A percentile compares a stretch with the other conserved stretches of the same genome.
phyloP scores from a whole-genome alignment of 352 stramenopile species.

The Pythium vanterpoolii region DNA sequence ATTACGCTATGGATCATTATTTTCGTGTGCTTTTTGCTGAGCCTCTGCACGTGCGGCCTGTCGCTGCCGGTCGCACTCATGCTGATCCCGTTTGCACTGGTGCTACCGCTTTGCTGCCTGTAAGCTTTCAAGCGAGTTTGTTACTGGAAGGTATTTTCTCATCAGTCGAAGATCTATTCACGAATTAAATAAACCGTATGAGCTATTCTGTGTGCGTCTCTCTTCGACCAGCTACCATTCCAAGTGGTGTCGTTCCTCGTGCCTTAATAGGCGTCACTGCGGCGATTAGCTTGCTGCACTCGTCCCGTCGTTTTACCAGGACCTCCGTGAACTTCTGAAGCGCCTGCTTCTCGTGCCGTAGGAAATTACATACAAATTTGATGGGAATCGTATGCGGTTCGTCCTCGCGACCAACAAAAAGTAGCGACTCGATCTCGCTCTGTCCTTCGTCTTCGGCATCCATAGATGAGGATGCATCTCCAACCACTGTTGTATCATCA shows the following conservation, averaged over 20 bases:
- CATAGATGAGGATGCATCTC: too few species aligned
- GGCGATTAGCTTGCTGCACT: conserved; percentile 26
- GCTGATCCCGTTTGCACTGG: conserved; percentile 53
- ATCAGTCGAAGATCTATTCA: conserved; percentile 5
- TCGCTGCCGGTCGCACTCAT: conserved; percentile 55
- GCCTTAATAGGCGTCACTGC: background rate
- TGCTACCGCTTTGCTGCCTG: conserved; percentile 70
- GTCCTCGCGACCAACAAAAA: conserved; percentile 25
- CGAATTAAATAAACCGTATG: background rate
- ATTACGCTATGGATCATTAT: conserved; percentile 77
- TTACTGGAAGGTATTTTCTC: too few species aligned
- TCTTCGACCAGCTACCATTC: background rate
- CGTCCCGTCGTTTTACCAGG: conserved; percentile 43
- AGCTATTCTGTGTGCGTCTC: background rate
- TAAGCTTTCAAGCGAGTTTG: conserved; percentile 18
- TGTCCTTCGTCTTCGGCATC: conserved; percentile 23
- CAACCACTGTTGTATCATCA: too few species aligned
- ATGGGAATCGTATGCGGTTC: conserved; percentile 35
- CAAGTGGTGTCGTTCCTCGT: conserved; percentile 2
- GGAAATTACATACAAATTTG: conserved; percentile 28
- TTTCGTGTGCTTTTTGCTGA: conserved; percentile 66
- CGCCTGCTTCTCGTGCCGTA: conserved; percentile 36
- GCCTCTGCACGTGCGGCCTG: conserved; percentile 69
- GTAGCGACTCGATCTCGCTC: conserved; percentile 26
- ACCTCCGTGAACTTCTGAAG: conserved; percentile 45